Percentiles rank a stretch among this genome's conserved stretches.
Evolutionary conservation across 208 protist genomes (phyloP).

Genomic region (Trypanosoma melophagium): DNA sequence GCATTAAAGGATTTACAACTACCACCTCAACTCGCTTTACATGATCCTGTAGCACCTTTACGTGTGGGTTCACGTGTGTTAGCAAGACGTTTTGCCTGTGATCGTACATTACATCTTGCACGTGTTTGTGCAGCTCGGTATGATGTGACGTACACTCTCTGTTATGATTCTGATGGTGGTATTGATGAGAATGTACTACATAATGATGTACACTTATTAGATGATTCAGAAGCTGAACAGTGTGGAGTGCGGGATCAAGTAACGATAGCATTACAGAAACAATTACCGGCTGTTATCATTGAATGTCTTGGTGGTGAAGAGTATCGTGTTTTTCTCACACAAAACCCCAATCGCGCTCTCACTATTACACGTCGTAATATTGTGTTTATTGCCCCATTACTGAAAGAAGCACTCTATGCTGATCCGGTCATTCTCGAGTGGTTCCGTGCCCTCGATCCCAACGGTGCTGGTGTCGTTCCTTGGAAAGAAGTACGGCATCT

Average conservation of each 20-base stretch:
- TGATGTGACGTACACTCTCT: conserved; percentile 59
- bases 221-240: conserved; percentile 39
- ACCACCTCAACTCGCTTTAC: conserved; percentile 44
- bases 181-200: conserved; percentile 62
- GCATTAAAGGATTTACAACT: conserved; percentile 46
- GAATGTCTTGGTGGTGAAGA: conserved; percentile 49
- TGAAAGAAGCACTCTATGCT: conserved; percentile 84
- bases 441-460: conserved; percentile 97
- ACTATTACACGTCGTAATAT: conserved; percentile 81
- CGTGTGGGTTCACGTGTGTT: conserved; percentile 54
- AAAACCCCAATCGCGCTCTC: conserved; percentile 94
- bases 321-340: conserved; percentile 85
- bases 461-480: conserved; percentile 52
- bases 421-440: conserved; percentile 93
- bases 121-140: conserved; percentile 51
- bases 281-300: conserved; percentile 49
- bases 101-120: conserved; percentile 37
- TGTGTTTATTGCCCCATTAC: conserved; percentile 54
- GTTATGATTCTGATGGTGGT: conserved; percentile 54
- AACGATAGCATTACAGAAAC: conserved; percentile 47
- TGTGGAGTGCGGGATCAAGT: conserved; percentile 70
- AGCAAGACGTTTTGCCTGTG: conserved; percentile 52
- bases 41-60: conserved; percentile 44
- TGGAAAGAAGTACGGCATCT: conserved; percentile 75
- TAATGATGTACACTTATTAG: conserved; percentile 58